Evolutionary conservation across 2,329 filamentous ascomycete species (phyloP).

Genomic region (Neonectria hederae): DNA sequence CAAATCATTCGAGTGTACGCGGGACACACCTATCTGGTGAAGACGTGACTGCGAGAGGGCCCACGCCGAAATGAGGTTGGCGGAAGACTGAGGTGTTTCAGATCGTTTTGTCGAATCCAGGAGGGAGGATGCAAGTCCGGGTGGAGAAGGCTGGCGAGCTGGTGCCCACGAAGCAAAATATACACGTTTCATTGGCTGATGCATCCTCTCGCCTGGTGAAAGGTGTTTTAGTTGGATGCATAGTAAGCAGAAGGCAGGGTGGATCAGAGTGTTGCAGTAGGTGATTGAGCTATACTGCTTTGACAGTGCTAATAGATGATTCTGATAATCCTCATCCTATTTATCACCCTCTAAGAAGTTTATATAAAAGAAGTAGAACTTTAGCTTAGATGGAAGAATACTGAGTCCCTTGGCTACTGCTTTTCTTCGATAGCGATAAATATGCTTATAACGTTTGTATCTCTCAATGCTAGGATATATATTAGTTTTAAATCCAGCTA

Average conservation of each 20-base stretch:
- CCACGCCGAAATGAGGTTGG: too few relatives aligned
- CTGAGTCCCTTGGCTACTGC: background rate
- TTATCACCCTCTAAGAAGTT: background rate
- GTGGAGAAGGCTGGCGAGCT: background rate
- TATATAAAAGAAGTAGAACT: background rate
- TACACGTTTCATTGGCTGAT: too few relatives aligned
- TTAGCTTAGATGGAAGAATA: background rate
- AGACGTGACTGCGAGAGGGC: too few relatives aligned
- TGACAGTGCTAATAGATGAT: background rate
- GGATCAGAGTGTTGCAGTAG: background rate
- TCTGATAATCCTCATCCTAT: background rate
- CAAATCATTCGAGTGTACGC: too few relatives aligned
- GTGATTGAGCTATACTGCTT: background rate
- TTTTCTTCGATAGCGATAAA: background rate
- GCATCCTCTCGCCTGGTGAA: too few relatives aligned
- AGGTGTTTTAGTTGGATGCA: too few relatives aligned
- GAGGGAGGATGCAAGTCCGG: background rate
- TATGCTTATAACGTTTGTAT: background rate
- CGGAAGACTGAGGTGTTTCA: background rate
- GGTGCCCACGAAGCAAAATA: too few relatives aligned
- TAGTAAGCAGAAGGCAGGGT: background rate
- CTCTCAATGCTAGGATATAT: background rate
- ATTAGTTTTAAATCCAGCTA: too few relatives aligned
- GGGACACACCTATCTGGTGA: too few relatives aligned
- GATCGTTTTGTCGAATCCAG: background rate